Conservation (phyloP, 106 monocot species). For the Dactylorhiza incarnata region DNA sequence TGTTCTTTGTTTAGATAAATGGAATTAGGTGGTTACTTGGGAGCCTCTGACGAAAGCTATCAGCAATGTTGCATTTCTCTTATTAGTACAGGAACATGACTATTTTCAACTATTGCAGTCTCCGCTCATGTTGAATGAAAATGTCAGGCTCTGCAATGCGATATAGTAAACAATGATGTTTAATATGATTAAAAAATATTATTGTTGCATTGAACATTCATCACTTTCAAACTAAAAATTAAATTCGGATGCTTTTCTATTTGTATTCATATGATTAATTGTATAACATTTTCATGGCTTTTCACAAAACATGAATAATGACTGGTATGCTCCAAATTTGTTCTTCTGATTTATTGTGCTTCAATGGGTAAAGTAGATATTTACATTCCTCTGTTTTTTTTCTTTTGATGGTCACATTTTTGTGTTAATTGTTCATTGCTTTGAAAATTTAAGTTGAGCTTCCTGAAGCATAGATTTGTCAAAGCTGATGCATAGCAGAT, state of each 20-base stretch:
- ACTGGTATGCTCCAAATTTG: not conserved
- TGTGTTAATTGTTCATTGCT: not conserved
- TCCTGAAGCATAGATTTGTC: not conserved
- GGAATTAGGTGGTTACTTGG: not conserved
- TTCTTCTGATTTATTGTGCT: not conserved
- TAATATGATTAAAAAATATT: not conserved
- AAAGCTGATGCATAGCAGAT: not conserved
- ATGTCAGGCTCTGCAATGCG: not conserved
- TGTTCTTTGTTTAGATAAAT: slow-evolving; percentile 1
- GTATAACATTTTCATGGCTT: not conserved
- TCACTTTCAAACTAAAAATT: not conserved
- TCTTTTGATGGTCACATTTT: not conserved
- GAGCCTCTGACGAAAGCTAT: not conserved
- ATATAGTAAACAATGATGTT: not conserved
- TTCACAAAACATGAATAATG: not conserved
- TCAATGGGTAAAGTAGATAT: not conserved
- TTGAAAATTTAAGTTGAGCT: not conserved
- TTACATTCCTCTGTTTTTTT: not conserved
- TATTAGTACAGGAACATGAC: not conserved
- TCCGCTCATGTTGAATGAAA: not conserved
- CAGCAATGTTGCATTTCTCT: not conserved
- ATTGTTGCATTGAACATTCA: not conserved
- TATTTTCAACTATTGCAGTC: not conserved
- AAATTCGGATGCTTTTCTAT: not conserved
- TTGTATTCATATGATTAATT: not conserved